Evolutionary conservation across 495 filamentous ascomycete genomes (phyloP), one percentile per base, ranked within the genome.

Genomic region (Penicillium taxi): DNA sequence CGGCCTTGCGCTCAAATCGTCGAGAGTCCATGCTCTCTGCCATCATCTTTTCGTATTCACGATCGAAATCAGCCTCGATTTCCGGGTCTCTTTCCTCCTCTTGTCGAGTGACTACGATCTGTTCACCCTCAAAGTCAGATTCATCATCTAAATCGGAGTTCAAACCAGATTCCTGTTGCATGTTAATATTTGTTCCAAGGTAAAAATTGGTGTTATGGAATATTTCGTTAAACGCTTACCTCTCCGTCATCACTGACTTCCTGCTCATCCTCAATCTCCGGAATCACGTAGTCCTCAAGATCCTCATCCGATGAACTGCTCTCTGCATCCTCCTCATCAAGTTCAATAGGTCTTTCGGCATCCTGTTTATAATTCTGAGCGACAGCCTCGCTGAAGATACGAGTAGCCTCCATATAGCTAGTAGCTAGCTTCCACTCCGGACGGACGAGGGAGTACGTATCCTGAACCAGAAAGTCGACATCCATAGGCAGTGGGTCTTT

Each of bases 11-110:
- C 49, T 99, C 90, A 46, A 93, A 91, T 48, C 90, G 91, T 35
- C 93, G 74, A 6, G 87, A 86, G 24, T 96, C 93, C 56, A 93
- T 63, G 66, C 89, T 94, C 52, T 99, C 91, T 43, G 88, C 73
- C 93, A 96, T 96, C 80, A 99, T 84, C 61, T 96, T 96, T 12
- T 93, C 89, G 58, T 93, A 87, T 64, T 96, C 91, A 49, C 91
- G 86, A 50, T 96, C 93, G 50, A 99, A 99, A 24, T 99, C 93
- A 5, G 90, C 91, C 44, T 96, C 91, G 27, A 78, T 84, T 62
- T 94, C 87, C 0, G 91, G 93, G 42, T 99, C 89, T 26, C 89
- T 74, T 52, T 93, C 80, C 57, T 95, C 85, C 51, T 94, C 82
- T 51, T 87, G 78, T 26, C 86, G 76, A 9, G 86, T 90, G 26